phyloP scores from a whole-genome alignment of 352 stramenopile species.

The Phytophthora tentaculata region DNA sequence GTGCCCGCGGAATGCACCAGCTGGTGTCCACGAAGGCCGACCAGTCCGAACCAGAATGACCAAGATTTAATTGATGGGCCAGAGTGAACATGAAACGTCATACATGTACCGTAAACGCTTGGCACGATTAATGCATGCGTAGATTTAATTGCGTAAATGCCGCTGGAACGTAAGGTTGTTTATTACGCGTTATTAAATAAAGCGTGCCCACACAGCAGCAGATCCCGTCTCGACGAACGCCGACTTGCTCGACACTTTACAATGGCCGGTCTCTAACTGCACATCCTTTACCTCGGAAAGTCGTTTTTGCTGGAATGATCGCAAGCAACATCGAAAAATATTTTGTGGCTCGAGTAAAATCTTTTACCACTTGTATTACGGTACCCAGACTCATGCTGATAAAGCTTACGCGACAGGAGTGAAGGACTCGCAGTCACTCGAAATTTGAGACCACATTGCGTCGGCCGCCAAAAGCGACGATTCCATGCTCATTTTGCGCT shows the following conservation, averaged over 20 bases:
- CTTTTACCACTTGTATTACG: background rate
- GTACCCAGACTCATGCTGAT: background rate
- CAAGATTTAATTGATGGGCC: constrained; percentile 4
- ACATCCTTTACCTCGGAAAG: constrained; percentile 24
- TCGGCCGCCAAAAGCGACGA: constrained; percentile 66
- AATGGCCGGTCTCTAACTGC: constrained; percentile 15
- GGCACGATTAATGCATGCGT: too few species aligned
- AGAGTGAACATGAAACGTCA: background rate
- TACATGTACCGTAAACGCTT: too few species aligned
- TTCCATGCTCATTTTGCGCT: constrained; percentile 73
- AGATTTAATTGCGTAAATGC: too few species aligned
- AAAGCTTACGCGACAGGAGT: constrained; percentile 1
- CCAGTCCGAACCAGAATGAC: constrained; percentile 18
- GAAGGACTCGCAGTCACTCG: constrained; percentile 37
- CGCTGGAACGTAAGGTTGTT: too few species aligned
- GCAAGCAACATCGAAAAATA: constrained; percentile 17
- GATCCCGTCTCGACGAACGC: background rate
- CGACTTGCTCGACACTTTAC: constrained; percentile 21
- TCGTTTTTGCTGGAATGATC: constrained; percentile 3
- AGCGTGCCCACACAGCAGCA: background rate
- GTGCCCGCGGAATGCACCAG: constrained; percentile 18
- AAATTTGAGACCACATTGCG: constrained; percentile 74
- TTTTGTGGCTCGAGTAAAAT: background rate
- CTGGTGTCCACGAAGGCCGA: constrained; percentile 14
- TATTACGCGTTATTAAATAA: too few species aligned